Percentiles rank a stretch among this genome's conserved stretches.
Conservation (phyloP, 306 rosid species). For the Myrica gale region DNA sequence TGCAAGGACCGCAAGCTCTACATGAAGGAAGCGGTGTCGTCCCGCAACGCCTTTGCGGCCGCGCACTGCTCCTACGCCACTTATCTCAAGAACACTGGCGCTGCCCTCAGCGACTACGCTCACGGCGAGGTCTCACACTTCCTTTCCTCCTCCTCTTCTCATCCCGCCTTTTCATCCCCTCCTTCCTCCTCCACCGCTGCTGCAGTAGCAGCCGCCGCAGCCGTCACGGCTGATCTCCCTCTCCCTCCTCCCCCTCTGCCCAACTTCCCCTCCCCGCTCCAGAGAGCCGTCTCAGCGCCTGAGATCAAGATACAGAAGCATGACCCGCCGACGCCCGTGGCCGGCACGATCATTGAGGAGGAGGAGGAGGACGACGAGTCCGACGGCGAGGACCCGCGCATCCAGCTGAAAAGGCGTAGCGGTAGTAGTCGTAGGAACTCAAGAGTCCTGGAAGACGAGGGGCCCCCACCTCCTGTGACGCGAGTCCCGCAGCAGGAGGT, state of each 20-base stretch:
- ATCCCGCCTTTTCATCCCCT: slow-evolving; percentile 23
- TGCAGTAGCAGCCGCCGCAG: not conserved
- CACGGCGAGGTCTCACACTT: slow-evolving; percentile 47
- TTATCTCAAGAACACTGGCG: slow-evolving; percentile 76
- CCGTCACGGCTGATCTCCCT: not conserved
- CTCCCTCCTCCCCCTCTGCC: not conserved
- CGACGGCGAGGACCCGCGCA: slow-evolving; percentile 28
- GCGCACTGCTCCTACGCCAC: slow-evolving; percentile 72
- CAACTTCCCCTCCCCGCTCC: slow-evolving; percentile 21
- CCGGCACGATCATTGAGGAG: slow-evolving; percentile 45
- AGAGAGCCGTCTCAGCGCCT: slow-evolving; percentile 72
- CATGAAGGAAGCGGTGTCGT: slow-evolving; percentile 70
- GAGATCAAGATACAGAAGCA: slow-evolving; percentile 50
- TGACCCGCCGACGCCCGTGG: slow-evolving; percentile 30
- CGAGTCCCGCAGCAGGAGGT: slow-evolving; percentile 34
- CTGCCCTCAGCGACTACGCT: slow-evolving; percentile 75
- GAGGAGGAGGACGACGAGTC: slow-evolving; percentile 47
- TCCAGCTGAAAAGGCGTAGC: slow-evolving; percentile 5
- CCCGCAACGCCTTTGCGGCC: slow-evolving; percentile 88
- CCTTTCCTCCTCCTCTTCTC: slow-evolving; percentile 39
- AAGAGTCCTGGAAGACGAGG: slow-evolving; percentile 33
- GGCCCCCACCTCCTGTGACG: slow-evolving; percentile 37
- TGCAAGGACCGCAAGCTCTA: slow-evolving; percentile 75
- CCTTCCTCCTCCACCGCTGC: not conserved
- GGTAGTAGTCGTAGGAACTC: slow-evolving; percentile 27